Evolutionary conservation across 805 yeast genomes (phyloP).

Genomic region (Yamadazyma kitorensis): DNA sequence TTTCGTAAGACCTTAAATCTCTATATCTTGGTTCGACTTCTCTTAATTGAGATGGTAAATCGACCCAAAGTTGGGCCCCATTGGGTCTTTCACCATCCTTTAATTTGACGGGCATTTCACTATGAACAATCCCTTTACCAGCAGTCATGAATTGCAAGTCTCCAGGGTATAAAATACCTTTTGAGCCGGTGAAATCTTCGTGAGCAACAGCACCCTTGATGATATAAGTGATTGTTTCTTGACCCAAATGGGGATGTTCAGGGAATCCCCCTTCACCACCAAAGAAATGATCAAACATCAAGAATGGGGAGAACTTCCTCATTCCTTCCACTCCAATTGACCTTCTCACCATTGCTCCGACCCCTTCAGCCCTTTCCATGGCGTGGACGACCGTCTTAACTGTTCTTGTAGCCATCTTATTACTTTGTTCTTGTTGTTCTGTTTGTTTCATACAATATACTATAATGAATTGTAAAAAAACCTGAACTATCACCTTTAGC

Average conservation of each 20-base stretch:
- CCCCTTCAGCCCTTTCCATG: slow-evolving; percentile 77
- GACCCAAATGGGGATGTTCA: slow-evolving; percentile 41
- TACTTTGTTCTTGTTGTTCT: no score
- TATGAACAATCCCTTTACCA: slow-evolving; percentile 81
- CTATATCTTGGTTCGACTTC: slow-evolving; percentile 71
- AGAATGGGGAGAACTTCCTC: slow-evolving; percentile 78
- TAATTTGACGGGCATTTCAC: slow-evolving; percentile 75
- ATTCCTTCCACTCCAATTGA: slow-evolving; percentile 67
- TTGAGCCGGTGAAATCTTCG: slow-evolving; percentile 78
- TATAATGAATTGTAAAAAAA: no score
- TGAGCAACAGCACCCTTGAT: slow-evolving; percentile 38
- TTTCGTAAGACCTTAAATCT: slow-evolving; percentile 66
- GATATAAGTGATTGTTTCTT: slow-evolving; percentile 35
- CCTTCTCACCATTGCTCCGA: slow-evolving; percentile 82
- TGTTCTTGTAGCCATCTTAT: slow-evolving; percentile 22
- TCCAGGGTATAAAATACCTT: slow-evolving; percentile 73
- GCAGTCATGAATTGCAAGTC: slow-evolving; percentile 95
- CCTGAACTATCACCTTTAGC: no score
- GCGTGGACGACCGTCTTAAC: slow-evolving; percentile 42
- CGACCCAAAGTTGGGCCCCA: slow-evolving; percentile 89
- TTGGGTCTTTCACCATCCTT: slow-evolving; percentile 44
- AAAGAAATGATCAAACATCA: slow-evolving; percentile 76
- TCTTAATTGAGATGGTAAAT: slow-evolving; percentile 64
- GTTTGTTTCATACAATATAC: no score
- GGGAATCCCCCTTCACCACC: slow-evolving; percentile 58